phyloP scores from a whole-genome alignment of 164 flowering plant genomes.

The Aristolochia contorta region DNA sequence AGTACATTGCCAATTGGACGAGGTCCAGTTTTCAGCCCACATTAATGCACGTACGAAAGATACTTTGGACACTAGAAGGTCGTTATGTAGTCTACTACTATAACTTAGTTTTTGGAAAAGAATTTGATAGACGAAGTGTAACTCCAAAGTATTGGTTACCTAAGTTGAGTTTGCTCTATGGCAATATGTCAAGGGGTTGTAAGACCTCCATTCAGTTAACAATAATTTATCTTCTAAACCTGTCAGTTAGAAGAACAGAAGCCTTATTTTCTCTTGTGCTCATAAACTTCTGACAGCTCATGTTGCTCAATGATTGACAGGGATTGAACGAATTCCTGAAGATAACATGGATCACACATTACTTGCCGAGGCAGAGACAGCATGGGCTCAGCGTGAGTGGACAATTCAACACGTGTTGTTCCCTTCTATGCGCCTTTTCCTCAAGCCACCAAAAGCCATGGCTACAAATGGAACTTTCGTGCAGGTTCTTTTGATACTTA shows the following conservation, averaged over 20 bases:
- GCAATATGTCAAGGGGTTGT: too few species aligned
- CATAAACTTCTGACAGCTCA: background rate
- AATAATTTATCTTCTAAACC: too few species aligned
- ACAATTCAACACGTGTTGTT: slow-evolving; percentile 83
- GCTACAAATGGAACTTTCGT: slow-evolving; percentile 87
- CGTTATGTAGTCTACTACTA: too few species aligned
- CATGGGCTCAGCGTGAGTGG: slow-evolving; percentile 99
- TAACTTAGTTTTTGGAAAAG: too few species aligned
- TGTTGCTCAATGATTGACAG: slow-evolving; percentile 10
- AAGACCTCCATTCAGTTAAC: too few species aligned
- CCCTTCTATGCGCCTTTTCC: slow-evolving; percentile 84
- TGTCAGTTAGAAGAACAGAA: background rate
- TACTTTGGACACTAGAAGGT: too few species aligned
- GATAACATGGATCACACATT: slow-evolving; percentile 51
- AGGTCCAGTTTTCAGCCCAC: too few species aligned
- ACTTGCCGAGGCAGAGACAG: slow-evolving; percentile 69
- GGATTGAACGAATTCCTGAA: slow-evolving; percentile 19
- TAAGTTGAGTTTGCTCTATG: too few species aligned
- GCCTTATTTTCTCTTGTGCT: background rate
- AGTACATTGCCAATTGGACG: too few species aligned
- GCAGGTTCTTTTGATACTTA: slow-evolving; percentile 38
- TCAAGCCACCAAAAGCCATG: slow-evolving; percentile 81
- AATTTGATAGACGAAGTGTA: too few species aligned
- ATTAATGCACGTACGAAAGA: too few species aligned
- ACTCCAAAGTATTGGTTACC: too few species aligned